These are phyloP conservation scores for Plasmodium malariae DNA, from an alignment of 169 alveolate genomes.

Conservation along the genomic window DNA sequence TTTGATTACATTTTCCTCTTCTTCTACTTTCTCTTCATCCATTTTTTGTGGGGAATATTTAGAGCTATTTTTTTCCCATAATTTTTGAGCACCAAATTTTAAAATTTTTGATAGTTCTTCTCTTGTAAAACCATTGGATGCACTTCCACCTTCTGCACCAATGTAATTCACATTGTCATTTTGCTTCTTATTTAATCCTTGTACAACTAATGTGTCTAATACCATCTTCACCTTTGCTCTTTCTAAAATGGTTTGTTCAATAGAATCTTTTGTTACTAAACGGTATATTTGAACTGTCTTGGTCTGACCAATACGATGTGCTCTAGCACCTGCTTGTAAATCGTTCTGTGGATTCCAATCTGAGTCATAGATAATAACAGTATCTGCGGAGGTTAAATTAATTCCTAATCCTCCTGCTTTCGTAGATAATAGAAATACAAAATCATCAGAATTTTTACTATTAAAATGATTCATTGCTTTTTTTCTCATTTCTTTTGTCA, in stretches of 20 bases:
- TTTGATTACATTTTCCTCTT: constrained; percentile 34
- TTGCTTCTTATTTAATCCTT: constrained; percentile 89
- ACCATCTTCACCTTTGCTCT: constrained; percentile 98
- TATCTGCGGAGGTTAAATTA: constrained; percentile 96
- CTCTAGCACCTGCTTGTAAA: constrained; percentile 99
- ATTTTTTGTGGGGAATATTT: constrained; percentile 53
- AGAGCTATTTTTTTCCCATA: constrained; percentile 86
- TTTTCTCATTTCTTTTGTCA: constrained; percentile 97
- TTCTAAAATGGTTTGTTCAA: constrained; percentile 98
- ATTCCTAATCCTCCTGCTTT: constrained; percentile 99
- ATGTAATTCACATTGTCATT: constrained; percentile 81
- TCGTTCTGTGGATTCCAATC: constrained; percentile 99
- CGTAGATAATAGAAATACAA: constrained; percentile 97
- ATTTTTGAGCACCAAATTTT: constrained; percentile 93
- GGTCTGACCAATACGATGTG: constrained; percentile 99
- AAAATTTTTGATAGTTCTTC: constrained; percentile 92
- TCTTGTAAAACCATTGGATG: constrained; percentile 87
- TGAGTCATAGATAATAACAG: constrained; percentile 95
- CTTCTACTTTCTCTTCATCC: no score
- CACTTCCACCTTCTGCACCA: constrained; percentile 79
- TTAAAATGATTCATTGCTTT: constrained; percentile 97
- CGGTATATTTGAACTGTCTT: constrained; percentile 97
- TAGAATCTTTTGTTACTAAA: constrained; percentile 96
- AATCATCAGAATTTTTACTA: constrained; percentile 93
- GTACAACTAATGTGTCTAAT: constrained; percentile 96